phyloP scores from a whole-genome alignment of 768 basidiomycete genomes.

The Zangia roseola region DNA sequence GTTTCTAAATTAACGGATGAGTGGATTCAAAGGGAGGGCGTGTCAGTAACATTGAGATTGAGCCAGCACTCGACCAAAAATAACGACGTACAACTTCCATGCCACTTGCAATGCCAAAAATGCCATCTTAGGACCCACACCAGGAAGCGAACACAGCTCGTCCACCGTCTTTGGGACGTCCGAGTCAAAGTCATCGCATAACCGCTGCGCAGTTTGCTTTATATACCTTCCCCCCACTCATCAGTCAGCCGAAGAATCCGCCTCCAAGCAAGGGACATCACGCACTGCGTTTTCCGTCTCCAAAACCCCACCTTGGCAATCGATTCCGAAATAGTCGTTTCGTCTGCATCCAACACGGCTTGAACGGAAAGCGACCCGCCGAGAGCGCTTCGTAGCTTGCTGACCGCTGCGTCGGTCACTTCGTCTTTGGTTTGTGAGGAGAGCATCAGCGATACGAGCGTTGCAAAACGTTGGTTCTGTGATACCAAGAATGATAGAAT shows the following conservation, averaged over 20 bases:
- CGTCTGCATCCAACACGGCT: slow-evolving; percentile 63
- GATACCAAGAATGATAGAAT: neutral
- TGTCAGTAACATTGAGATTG: too few species aligned
- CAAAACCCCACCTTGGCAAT: slow-evolving; percentile 94
- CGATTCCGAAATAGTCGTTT: slow-evolving; percentile 61
- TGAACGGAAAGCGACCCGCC: slow-evolving; percentile 79
- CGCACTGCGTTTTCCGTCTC: slow-evolving; percentile 80
- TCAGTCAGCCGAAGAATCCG: neutral
- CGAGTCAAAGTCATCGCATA: slow-evolving; percentile 70
- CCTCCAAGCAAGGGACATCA: slow-evolving; percentile 6
- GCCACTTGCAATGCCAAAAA: slow-evolving; percentile 81
- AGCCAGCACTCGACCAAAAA: neutral
- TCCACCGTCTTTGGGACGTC: slow-evolving; percentile 91
- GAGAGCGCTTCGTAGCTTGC: slow-evolving; percentile 66
- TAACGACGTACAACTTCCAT: slow-evolving; percentile 66
- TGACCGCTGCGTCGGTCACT: slow-evolving; percentile 77
- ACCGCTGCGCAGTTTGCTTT: slow-evolving; percentile 64
- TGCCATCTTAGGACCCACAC: slow-evolving; percentile 97
- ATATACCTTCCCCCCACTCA: slow-evolving; percentile 52
- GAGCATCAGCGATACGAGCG: slow-evolving; percentile 91
- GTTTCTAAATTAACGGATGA: slow-evolving; percentile 47
- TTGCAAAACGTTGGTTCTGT: slow-evolving; percentile 79
- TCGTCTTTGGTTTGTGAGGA: slow-evolving; percentile 96
- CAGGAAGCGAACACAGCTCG: slow-evolving; percentile 81
- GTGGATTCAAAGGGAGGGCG: too few species aligned